A percentile compares a stretch with the other conserved stretches of the same genome.
phyloP scores from a whole-genome alignment of 768 basidiomycete species.

The Pseudohyphozyma bogoriensis region DNA sequence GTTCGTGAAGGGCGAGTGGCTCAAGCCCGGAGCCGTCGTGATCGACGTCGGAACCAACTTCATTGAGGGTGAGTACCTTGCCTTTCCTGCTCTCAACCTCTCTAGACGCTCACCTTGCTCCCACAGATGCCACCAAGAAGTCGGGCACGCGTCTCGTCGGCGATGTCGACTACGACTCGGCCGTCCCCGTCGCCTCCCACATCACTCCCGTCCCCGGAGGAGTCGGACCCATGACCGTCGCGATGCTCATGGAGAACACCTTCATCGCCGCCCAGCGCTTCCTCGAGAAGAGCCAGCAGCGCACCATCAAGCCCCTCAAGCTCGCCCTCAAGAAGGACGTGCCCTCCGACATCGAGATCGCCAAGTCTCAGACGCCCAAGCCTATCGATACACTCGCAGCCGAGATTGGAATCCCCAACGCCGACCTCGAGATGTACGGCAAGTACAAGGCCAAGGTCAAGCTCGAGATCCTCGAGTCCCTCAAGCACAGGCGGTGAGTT shows the following conservation, averaged over 20 bases:
- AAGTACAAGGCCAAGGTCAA: conserved; percentile 97
- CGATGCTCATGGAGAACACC: conserved; percentile 93
- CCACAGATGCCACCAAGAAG: conserved; percentile 69
- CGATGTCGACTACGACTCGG: conserved; percentile 78
- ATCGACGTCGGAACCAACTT: conserved; percentile 99
- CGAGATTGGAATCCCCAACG: conserved; percentile 75
- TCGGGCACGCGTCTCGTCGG: conserved; percentile 91
- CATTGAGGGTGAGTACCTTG: conserved; percentile 68
- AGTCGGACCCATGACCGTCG: conserved; percentile 99
- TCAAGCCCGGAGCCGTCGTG: conserved; percentile 88
- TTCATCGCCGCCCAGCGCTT: conserved; percentile 69
- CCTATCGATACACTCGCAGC: conserved; percentile 68
- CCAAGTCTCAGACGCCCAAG: conserved; percentile 88
- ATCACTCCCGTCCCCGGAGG: conserved; percentile 98
- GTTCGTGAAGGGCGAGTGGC: conserved; percentile 83
- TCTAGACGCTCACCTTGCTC: not conserved
- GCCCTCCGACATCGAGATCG: conserved; percentile 89
- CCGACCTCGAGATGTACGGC: conserved; percentile 88
- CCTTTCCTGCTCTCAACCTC: not conserved
- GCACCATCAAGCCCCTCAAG: conserved; percentile 60
- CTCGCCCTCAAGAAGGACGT: conserved; percentile 74
- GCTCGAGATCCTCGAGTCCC: conserved; percentile 70
- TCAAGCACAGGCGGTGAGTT: conserved; percentile 64
- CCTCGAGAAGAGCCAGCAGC: conserved; percentile 58
- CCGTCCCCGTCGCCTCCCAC: conserved; percentile 65